These are phyloP conservation scores for Colletotrichum sp. DNA, from an alignment of 2,329 filamentous ascomycete genomes.

Conservation along the genomic window DNA sequence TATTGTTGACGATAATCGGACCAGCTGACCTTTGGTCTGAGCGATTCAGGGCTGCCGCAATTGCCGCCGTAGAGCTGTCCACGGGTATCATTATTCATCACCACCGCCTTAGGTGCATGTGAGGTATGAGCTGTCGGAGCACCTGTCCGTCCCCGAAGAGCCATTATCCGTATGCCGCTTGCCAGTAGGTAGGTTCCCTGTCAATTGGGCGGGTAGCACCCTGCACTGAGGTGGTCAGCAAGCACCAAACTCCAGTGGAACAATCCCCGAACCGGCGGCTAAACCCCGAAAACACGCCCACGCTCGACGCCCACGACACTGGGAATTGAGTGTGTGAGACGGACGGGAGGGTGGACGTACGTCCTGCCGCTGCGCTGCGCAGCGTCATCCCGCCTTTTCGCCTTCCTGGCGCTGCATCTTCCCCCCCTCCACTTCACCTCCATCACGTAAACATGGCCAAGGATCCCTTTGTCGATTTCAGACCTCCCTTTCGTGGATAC, in stretches of 20 bases:
- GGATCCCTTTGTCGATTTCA: background rate
- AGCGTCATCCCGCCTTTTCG: constrained; percentile 7
- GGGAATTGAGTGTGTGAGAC: background rate
- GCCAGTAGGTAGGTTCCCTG: background rate
- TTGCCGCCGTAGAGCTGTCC: background rate
- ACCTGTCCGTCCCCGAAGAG: background rate
- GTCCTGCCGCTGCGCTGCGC: background rate
- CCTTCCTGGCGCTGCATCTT: background rate
- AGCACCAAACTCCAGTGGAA: background rate
- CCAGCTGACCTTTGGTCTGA: background rate
- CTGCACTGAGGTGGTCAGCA: background rate
- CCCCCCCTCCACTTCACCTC: background rate
- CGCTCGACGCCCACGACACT: background rate
- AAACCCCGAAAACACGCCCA: constrained; percentile 14
- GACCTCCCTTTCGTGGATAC: background rate
- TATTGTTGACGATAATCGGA: background rate
- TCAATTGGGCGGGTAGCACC: background rate
- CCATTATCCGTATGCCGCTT: background rate
- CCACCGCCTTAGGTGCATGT: background rate
- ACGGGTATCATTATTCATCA: background rate
- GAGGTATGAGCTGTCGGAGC: background rate
- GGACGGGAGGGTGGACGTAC: background rate
- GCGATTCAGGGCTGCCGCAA: background rate
- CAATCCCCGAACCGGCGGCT: constrained; percentile 13
- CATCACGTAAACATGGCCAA: constrained; percentile 9